Conservation (phyloP, 768 basidiomycete genomes). For the Amyloporia xantha region DNA sequence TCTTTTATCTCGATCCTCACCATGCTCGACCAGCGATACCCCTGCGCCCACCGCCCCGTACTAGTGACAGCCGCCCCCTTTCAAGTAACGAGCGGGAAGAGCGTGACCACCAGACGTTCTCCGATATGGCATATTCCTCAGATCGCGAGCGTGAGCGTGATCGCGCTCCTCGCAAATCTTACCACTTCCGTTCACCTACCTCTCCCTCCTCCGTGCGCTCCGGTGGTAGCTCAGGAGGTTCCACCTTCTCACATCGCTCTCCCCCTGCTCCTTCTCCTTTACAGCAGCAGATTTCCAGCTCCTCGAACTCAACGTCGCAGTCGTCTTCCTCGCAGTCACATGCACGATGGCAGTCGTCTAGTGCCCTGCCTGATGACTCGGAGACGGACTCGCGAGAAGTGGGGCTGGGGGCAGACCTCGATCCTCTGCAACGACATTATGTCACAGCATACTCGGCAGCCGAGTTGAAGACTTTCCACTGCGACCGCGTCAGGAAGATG, state of each 20-base stretch:
- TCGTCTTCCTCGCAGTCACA: conserved; percentile 27
- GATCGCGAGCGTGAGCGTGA: conserved; percentile 19
- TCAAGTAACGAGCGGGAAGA: conserved; percentile 1
- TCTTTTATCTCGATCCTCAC: conserved; percentile 80
- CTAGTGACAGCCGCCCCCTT: conserved; percentile 4
- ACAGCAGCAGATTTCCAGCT: conserved; percentile 54
- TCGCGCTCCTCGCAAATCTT: conserved; percentile 12
- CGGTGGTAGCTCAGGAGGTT: conserved; percentile 21
- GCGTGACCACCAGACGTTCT: conserved; percentile 18
- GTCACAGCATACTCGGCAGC: conserved; percentile 61
- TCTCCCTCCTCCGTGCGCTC: conserved; percentile 21
- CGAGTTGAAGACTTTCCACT: conserved; percentile 89
- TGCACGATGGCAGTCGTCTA: conserved; percentile 26
- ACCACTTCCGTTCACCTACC: conserved; percentile 22
- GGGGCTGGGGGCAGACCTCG: conserved; percentile 28
- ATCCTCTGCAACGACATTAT: conserved; percentile 55
- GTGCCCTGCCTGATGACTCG: conserved; percentile 18
- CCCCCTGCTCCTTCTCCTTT: conserved; percentile 57
- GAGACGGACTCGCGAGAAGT: conserved; percentile 34
- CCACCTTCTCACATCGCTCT: conserved; percentile 46
- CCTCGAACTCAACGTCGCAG: conserved; percentile 17
- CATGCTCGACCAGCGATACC: conserved; percentile 74
- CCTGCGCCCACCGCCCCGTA: conserved; percentile 44
- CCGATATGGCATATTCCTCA: conserved; percentile 14
- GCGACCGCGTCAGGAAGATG: conserved; percentile 96